Conservation (phyloP, 176 grass and related monocot species). For the Tuctoria greenei region DNA sequence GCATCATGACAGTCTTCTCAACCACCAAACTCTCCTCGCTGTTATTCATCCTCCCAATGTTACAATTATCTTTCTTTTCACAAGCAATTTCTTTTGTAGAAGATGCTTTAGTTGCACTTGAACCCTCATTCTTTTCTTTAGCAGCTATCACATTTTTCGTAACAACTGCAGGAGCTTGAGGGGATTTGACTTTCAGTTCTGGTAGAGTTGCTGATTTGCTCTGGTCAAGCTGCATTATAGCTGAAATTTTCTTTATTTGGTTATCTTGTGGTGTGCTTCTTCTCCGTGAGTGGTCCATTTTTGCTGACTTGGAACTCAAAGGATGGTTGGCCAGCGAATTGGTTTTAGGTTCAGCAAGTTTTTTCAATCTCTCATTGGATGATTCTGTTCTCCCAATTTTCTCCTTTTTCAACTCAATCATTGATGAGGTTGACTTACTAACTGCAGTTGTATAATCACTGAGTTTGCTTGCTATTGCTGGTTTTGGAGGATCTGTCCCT, state of each 20-base stretch:
- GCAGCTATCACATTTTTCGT: slow-evolving; percentile 26
- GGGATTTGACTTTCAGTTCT: slow-evolving; percentile 64
- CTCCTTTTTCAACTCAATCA: slow-evolving; percentile 71
- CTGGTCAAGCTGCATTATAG: slow-evolving; percentile 89
- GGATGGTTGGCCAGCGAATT: slow-evolving; percentile 14
- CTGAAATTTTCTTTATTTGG: slow-evolving; percentile 75
- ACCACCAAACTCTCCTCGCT: slow-evolving; percentile 49
- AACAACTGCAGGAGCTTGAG: slow-evolving; percentile 32
- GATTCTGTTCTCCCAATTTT: slow-evolving; percentile 51
- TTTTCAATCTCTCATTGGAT: slow-evolving; percentile 54
- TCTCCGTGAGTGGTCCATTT: slow-evolving; percentile 34
- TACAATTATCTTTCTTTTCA: slow-evolving; percentile 36
- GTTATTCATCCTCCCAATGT: slow-evolving; percentile 34
- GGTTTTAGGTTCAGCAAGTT: slow-evolving; percentile 55
- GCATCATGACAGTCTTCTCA: slow-evolving; percentile 71
- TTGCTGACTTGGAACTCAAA: slow-evolving; percentile 38
- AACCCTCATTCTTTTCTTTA: slow-evolving; percentile 40
- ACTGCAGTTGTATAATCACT: slow-evolving; percentile 39
- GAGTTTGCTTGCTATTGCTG: slow-evolving; percentile 43
- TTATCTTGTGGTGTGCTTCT: slow-evolving; percentile 51
- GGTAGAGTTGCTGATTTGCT: slow-evolving; percentile 80
- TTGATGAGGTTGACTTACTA: slow-evolving; percentile 66
- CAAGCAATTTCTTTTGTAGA: slow-evolving; percentile 25
- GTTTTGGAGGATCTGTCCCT: slow-evolving; percentile 41
- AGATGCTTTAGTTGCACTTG: slow-evolving; percentile 33